A percentile compares a stretch with the other conserved stretches of the same genome.
Conservation (phyloP, 2,329 filamentous ascomycete species). For the Fusarium aywerte region DNA sequence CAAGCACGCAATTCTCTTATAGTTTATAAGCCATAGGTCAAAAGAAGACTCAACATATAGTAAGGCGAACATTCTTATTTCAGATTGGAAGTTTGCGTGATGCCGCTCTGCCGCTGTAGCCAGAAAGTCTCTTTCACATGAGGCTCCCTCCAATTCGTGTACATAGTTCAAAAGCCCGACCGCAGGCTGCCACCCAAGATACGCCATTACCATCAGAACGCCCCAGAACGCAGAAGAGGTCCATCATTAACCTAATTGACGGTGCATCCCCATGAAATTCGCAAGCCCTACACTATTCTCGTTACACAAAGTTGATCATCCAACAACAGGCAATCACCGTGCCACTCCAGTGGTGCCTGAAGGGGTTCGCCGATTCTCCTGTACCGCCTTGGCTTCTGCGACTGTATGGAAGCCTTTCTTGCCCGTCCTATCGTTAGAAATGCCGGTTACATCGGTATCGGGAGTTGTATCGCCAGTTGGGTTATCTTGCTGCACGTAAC, state of each 20-base stretch:
- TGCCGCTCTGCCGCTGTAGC: neutral
- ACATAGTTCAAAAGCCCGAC: slow-evolving; percentile 16
- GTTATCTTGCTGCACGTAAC: slow-evolving; percentile 1
- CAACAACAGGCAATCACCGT: slow-evolving; percentile 3
- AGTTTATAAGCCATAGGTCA: neutral
- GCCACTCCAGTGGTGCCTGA: slow-evolving; percentile 10
- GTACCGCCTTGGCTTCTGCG: neutral
- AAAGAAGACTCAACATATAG: no score
- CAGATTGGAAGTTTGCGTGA: neutral
- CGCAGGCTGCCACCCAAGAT: slow-evolving; percentile 17
- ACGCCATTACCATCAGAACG: slow-evolving; percentile 24
- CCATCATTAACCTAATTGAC: slow-evolving; percentile 1
- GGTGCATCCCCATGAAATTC: slow-evolving; percentile 8
- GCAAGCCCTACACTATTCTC: neutral
- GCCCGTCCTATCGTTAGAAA: neutral
- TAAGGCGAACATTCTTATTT: neutral
- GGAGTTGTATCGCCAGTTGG: slow-evolving; percentile 5
- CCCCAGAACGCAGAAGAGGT: slow-evolving; percentile 14
- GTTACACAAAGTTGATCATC: neutral
- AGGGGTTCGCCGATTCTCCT: neutral
- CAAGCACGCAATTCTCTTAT: neutral
- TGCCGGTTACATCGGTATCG: neutral
- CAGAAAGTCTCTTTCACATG: neutral
- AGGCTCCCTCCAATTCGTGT: slow-evolving; percentile 2
- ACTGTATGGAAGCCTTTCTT: neutral